Base-by-base conservation (phyloP, 2,329 filamentous ascomycete genomes). In the Lojkania enalia region DNA sequence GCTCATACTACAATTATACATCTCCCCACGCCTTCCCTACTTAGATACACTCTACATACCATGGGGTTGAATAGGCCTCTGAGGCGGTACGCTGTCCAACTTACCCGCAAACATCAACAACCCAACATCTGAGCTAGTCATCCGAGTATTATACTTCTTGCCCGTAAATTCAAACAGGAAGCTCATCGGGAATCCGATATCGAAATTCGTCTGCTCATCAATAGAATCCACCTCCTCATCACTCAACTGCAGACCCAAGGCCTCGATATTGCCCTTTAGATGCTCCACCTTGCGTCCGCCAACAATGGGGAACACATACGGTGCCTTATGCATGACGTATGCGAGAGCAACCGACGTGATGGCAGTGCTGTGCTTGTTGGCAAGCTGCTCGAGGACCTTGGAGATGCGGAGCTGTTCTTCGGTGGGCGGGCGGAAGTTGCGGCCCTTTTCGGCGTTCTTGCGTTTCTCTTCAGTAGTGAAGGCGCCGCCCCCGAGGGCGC, bases 231-330 rank as follows among this genome's bases (percentile, higher is more conserved):
- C 69, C 41, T 85, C 78, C 5, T 79, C 73, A 0, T 75, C 67
- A 0, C 73, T 74, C 38, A 85, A 64, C 18, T 62, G 54, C 23
- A 85, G 60, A 3, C 60, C 71, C 43, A 85, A 56, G 0, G 79
- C 80, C 55, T 78, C 71, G 46, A 85, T 80, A 56, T 83, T 84
- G 13, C 73, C 79, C 79, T 83, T 80, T 38, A 91, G 70, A 62
- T 90, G 86, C 32, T 85, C 82, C 6, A 88, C 66, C 57, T 84
- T 90, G n/a, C 86, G 77, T 0, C 85, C 84, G 5, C 87, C 87
- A 6, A 90, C 76, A 23, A 91, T 83, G 0, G 87, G 88, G 58
- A 88, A 88, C 9, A 90, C 86, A 51, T 87, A 84, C 0, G 85
- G 82, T 0, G 81, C 74, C 71, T 90, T 90, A 56, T 80, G 77